Evolutionary conservation across 2,329 filamentous ascomycete species (phyloP).

Genomic region (Neocatenulostroma microsporum): DNA sequence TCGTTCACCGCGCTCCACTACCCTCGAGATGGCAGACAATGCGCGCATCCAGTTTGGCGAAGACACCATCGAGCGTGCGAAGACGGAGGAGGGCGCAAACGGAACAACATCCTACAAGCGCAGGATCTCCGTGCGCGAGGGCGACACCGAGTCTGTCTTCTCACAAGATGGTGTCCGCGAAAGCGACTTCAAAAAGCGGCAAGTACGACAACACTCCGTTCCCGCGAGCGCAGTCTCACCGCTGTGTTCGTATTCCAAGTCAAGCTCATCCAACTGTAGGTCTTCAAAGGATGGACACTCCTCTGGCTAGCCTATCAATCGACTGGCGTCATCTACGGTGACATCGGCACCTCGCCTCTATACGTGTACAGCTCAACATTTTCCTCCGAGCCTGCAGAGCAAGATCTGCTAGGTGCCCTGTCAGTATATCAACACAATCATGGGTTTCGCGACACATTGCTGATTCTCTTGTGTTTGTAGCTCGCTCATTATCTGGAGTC

Average conservation of each 20-base stretch:
- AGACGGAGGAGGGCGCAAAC: neutral
- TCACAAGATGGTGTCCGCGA: slow-evolving; percentile 8
- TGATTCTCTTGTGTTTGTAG: no score
- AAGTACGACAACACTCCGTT: slow-evolving; percentile 9
- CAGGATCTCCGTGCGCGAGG: neutral
- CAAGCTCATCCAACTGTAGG: slow-evolving; percentile 13
- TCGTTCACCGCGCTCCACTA: neutral
- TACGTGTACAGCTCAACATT: slow-evolving; percentile 65
- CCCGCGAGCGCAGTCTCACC: slow-evolving; percentile 2
- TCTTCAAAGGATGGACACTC: slow-evolving; percentile 25
- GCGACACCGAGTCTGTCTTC: neutral
- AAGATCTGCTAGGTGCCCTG: slow-evolving; percentile 55
- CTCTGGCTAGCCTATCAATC: slow-evolving; percentile 55
- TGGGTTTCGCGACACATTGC: no score
- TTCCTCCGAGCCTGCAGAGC: slow-evolving; percentile 39
- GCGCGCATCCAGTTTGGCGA: slow-evolving; percentile 9
- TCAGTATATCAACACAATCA: no score
- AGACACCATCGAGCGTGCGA: slow-evolving; percentile 5
- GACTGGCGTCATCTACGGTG: slow-evolving; percentile 60
- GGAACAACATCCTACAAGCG: neutral
- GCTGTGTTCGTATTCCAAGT: slow-evolving; percentile 5
- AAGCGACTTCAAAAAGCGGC: slow-evolving; percentile 10
- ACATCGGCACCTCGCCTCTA: slow-evolving; percentile 60
- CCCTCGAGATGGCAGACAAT: slow-evolving; percentile 3
- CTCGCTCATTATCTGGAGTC: slow-evolving; percentile 61